phyloP scores from a whole-genome alignment of 169 alveolate species.

The Theileria parva region DNA sequence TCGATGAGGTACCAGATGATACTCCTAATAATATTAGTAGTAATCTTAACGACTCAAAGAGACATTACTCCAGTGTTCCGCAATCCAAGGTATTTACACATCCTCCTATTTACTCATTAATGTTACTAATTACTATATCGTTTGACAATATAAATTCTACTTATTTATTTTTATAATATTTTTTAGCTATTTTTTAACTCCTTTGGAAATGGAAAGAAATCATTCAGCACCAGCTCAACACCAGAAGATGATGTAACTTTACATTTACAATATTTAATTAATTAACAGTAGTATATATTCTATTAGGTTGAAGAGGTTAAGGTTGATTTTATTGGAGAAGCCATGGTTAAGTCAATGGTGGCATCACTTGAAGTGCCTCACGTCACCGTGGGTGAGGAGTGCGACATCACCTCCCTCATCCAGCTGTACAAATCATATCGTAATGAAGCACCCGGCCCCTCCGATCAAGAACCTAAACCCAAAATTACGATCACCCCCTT shows the following conservation, averaged over 20 bases:
- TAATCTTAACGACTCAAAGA: not conserved
- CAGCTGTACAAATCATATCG: slow-evolving; percentile 21
- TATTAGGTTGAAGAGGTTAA: slow-evolving; percentile 20
- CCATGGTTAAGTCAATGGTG: slow-evolving; percentile 83
- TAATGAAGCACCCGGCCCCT: not conserved
- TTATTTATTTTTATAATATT: not conserved
- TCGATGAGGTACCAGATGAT: slow-evolving; percentile 33
- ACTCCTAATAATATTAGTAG: slow-evolving; percentile 8
- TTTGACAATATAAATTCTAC: not conserved
- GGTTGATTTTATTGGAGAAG: slow-evolving; percentile 63
- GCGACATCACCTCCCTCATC: slow-evolving; percentile 66
- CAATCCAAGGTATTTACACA: not conserved
- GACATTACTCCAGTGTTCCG: not conserved
- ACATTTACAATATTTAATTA: slow-evolving; percentile 69
- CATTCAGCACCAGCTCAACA: not conserved
- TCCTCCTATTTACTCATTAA: too few species aligned
- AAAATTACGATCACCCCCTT: slow-evolving; percentile 88
- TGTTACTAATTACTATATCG: not conserved
- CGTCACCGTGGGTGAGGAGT: slow-evolving; percentile 75
- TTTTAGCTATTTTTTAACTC: not conserved
- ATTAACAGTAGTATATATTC: slow-evolving; percentile 29
- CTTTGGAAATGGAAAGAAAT: not conserved
- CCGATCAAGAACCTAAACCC: slow-evolving; percentile 39
- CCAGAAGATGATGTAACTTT: slow-evolving; percentile 60
- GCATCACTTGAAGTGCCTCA: slow-evolving; percentile 81